A percentile compares a stretch with the other conserved stretches of the same genome.
phyloP scores from a whole-genome alignment of 2,329 filamentous ascomycete genomes.

The Kalmusia sp. region DNA sequence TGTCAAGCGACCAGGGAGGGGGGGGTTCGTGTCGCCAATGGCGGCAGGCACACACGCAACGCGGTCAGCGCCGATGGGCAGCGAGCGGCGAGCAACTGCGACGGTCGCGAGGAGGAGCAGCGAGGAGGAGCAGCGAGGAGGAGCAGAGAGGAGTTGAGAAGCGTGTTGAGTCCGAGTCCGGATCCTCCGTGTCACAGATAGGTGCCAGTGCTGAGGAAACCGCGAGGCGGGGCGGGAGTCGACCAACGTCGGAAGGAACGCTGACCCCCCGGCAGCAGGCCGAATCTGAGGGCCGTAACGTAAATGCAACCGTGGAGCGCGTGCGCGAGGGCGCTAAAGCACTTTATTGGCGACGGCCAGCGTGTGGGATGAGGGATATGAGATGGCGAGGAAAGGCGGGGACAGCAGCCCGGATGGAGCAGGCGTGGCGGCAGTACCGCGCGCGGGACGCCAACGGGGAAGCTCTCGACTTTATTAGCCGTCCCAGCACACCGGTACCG shows the following conservation, averaged over 20 bases:
- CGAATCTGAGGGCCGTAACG: too few species aligned
- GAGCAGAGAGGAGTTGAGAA: too few species aligned
- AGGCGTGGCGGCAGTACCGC: too few species aligned
- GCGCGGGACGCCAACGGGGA: not conserved
- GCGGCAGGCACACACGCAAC: not conserved
- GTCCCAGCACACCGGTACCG: not conserved
- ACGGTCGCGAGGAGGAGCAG: not conserved
- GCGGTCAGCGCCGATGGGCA: not conserved
- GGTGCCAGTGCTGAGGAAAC: too few species aligned
- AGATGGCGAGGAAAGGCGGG: not conserved
- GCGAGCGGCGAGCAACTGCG: not conserved
- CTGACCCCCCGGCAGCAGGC: too few species aligned
- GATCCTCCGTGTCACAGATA: too few species aligned
- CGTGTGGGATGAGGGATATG: not conserved
- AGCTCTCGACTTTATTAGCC: not conserved
- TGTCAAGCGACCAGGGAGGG: not conserved
- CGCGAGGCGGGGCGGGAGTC: too few species aligned
- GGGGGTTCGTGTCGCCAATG: not conserved
- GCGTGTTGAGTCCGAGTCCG: too few species aligned
- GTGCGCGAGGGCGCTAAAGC: not conserved
- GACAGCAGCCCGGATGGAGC: too few species aligned
- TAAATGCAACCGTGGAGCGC: too few species aligned
- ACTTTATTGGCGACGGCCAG: not conserved
- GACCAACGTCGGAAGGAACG: too few species aligned
- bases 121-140: not conserved